Base-by-base conservation (phyloP, 164 flowering plant species). In the Warburgia ugandensis region DNA sequence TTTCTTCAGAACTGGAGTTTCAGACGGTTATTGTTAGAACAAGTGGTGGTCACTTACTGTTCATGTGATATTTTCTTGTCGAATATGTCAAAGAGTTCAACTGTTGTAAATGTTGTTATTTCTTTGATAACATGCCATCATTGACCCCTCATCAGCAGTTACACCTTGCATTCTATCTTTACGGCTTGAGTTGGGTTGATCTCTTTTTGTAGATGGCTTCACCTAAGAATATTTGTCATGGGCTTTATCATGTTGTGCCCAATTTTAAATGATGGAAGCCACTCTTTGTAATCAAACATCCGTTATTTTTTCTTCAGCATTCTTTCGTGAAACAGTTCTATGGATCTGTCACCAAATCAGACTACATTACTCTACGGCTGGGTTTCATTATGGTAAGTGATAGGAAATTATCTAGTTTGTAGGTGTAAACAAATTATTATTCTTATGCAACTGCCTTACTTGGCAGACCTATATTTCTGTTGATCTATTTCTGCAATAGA, bases 331-430 rank as follows among this genome's bases (percentile, higher is more conserved):
- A 79, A 69, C 85, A 79, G 61, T 74, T 82, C 31, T 72, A 67
- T 73, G 79, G 62, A 6, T 77, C 83, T 39, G 83, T 83, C 22
- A 72, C 78, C 22, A 71, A 77, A 55, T 68, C 89, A 27, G 89
- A 82, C 66, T 83, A 79, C 52, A 32, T 40, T n/a, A 70, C 81
- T 6, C 50, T 72, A 21, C 71, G 79, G 21, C 50, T 67, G 8
- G 77, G 79, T 22, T 65, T 70, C 56, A 59, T 70, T 38, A 62
- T 42, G 61, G 69, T 54, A 45, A 42, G 63, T 20, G 10, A 30
- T 48, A 31, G 19, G n/a, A 14, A 28, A 30, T 12, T 13, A 5
- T 41, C 28, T 25, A n/a, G n/a, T n/a, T n/a, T n/a, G n/a, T n/a
- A n/a, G n/a, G n/a, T 6, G 4, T 46, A 20, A 27, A 2, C 29